Percentiles rank a stretch among this genome's conserved stretches.
Conservation (phyloP, 192 early-diverging fungal genomes). For the Backusella parvicylindrica region DNA sequence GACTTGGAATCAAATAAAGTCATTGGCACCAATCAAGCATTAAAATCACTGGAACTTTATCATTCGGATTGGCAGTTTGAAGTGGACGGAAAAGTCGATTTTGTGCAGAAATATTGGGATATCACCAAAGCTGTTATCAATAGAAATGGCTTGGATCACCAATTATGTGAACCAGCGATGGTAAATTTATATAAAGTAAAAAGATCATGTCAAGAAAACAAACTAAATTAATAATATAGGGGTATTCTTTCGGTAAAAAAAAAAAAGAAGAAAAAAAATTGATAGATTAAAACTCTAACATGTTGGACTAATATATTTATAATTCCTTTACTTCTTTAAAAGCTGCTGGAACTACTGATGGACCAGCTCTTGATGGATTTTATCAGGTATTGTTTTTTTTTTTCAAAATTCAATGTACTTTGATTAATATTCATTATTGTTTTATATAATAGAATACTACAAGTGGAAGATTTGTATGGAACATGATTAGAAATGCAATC, state of each 20-base stretch:
- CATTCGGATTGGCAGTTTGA: not conserved
- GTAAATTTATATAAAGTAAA: not conserved
- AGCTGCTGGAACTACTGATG: slow-evolving; percentile 54
- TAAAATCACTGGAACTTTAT: slow-evolving; percentile 20
- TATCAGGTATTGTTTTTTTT: slow-evolving; percentile 8
- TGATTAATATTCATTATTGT: not conserved
- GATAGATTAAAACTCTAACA: not conserved
- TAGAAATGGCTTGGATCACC: not conserved
- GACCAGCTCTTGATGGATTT: slow-evolving; percentile 32
- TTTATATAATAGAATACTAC: slow-evolving; percentile 19
- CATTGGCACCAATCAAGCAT: slow-evolving; percentile 27
- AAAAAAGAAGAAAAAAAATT: not conserved
- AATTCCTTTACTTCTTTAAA: slow-evolving; percentile 11
- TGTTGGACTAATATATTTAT: not conserved
- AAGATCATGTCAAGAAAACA: not conserved
- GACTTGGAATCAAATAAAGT: slow-evolving; percentile 27
- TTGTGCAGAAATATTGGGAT: slow-evolving; percentile 17
- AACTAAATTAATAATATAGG: slow-evolving; percentile 27
- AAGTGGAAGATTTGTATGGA: slow-evolving; percentile 15
- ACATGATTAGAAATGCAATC: not conserved
- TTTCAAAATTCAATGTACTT: not conserved
- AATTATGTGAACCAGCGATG: slow-evolving; percentile 27
- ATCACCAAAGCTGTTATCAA: slow-evolving; percentile 13
- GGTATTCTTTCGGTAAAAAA: slow-evolving; percentile 30
- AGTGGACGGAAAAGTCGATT: slow-evolving; percentile 19